Evolutionary conservation across 192 early-diverging fungal genomes (phyloP), one percentile per base, ranked within the genome.

Genomic region (Spinellus fusiger): DNA sequence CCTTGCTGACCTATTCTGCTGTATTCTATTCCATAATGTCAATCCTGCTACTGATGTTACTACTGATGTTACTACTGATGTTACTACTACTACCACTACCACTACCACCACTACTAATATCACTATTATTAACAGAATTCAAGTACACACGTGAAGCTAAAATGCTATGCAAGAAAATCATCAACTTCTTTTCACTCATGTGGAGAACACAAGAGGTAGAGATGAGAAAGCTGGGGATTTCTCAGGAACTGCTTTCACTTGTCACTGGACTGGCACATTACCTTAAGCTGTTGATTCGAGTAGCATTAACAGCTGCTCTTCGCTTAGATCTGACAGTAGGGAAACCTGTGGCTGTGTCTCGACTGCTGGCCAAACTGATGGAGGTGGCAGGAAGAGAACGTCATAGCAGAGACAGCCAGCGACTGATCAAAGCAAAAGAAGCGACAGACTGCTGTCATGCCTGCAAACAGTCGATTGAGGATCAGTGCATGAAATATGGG

Each of bases 101-200:
- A n/a, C n/a, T n/a, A n/a, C n/a, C n/a, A n/a, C n/a, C n/a, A 10
- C 12, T 59, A 54, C 6, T 32, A 33, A 25, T 50, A 49, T 35
- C 13, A 12, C 13, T 1, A 23, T 40, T 35, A n/a, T 46, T 59
- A 75, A 75, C 72, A 69, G 85, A 77, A 37, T 75, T 90, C 49
- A 84, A 89, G 60, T 81, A 91, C 65, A 88, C 84, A 31, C 75
- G 90, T 27, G 95, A 98, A 74, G 94, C 96, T 10, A 97, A 94
- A 80, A 85, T 96, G 78, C 80, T 99, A 52, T 93, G 92, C 64
- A 95, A 94, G 71, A 91, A 89, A 69, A 93, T 96, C 59, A 89
- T 96, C 53, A 88, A 87, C 63, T 98, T 98, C 69, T 97, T 99
- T 73, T 89, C 94, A 5, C 62, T 96, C 22, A 77, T 99, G 32